Evolutionary conservation across 208 protist species (phyloP).

Genomic region (Crithidia fasciculata): DNA sequence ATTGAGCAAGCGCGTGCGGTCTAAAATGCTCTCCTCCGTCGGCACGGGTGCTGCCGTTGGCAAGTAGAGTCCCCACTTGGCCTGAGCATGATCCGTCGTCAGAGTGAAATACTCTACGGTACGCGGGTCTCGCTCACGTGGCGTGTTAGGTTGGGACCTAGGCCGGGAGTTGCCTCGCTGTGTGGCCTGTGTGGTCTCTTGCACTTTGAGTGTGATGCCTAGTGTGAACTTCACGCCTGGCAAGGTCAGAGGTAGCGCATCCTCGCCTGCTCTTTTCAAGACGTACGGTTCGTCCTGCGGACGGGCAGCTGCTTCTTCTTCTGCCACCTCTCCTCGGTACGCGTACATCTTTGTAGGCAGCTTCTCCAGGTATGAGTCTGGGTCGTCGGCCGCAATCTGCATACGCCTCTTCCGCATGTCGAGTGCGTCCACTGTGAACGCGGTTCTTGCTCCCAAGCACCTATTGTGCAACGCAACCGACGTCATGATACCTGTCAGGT

Average conservation of each 20-base stretch:
- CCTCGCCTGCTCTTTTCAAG: neutral
- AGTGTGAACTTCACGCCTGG: neutral
- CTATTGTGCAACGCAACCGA: neutral
- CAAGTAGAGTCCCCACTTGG: neutral
- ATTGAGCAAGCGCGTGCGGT: neutral
- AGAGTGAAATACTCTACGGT: neutral
- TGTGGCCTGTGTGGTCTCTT: neutral
- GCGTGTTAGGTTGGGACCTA: neutral
- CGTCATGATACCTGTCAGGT: slow-evolving; percentile 1
- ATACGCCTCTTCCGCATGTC: neutral
- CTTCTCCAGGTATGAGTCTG: neutral
- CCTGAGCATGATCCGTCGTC: neutral
- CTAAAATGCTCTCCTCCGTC: neutral
- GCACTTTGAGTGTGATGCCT: neutral
- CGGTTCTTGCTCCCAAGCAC: neutral
- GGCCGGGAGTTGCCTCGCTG: neutral
- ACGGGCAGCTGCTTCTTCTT: neutral
- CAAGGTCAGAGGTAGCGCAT: neutral
- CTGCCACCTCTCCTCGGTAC: neutral
- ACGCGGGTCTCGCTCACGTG: neutral
- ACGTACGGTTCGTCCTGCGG: neutral
- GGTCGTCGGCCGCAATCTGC: neutral
- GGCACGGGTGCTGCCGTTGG: neutral
- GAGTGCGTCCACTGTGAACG: neutral
- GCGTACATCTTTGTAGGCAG: neutral